phyloP scores from a whole-genome alignment of 331 rosid species.

The Malus hybrid region DNA sequence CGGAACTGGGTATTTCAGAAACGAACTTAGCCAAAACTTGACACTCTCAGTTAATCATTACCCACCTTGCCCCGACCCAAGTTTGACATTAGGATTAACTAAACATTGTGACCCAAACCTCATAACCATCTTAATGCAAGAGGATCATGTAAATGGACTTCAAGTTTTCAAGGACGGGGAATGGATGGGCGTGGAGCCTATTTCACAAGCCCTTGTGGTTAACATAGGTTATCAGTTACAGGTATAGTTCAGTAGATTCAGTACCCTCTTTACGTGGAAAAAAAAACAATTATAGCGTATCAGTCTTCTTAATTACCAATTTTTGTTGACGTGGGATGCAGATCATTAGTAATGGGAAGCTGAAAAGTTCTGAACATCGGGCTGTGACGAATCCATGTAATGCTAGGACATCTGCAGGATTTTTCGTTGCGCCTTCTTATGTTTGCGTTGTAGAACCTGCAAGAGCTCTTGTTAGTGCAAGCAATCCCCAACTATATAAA shows the following conservation, averaged over 20 bases:
- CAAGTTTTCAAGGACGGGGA: background rate
- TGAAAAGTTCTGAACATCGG: slow-evolving; percentile 1
- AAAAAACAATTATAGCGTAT: background rate
- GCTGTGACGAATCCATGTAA: background rate
- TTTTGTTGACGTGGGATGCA: background rate
- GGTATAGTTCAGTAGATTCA: background rate
- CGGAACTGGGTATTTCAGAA: background rate
- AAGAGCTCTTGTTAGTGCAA: background rate
- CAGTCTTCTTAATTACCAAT: background rate
- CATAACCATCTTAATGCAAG: no score
- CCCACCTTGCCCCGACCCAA: no score
- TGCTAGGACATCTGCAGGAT: background rate
- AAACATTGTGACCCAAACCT: no score
- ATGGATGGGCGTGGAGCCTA: slow-evolving; percentile 7
- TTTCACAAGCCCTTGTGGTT: slow-evolving; percentile 2
- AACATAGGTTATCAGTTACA: background rate
- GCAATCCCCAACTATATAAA: background rate
- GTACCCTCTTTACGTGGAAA: background rate
- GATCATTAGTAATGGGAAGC: background rate
- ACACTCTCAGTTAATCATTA: no score
- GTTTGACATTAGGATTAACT: no score
- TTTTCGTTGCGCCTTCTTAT: background rate
- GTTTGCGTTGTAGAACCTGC: background rate
- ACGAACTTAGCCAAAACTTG: background rate
- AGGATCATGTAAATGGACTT: background rate